Conservation (phyloP, 768 basidiomycete genomes). For the Suillus variegatus region DNA sequence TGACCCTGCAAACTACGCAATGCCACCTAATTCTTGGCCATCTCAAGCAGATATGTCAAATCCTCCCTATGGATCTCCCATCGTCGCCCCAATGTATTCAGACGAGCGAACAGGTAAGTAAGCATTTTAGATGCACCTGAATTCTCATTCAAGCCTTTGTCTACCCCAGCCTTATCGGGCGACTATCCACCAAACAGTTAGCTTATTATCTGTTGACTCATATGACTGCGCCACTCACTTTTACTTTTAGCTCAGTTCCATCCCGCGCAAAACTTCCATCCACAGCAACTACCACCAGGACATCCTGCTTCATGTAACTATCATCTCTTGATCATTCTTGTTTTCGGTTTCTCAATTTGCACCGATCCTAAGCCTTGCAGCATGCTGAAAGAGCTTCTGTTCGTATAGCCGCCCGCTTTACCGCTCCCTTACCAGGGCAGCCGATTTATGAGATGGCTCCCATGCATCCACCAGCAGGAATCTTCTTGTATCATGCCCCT, state of each 20-base stretch:
- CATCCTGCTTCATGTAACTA: slow-evolving; percentile 34
- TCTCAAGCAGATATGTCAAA: slow-evolving; percentile 32
- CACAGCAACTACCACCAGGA: slow-evolving; percentile 27
- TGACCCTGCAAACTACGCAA: slow-evolving; percentile 29
- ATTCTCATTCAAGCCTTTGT: slow-evolving; percentile 18
- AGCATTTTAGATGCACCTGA: slow-evolving; percentile 9
- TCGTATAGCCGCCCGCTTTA: slow-evolving; percentile 56
- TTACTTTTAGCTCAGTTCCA: slow-evolving; percentile 33
- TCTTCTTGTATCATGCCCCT: slow-evolving; percentile 32
- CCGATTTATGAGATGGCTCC: slow-evolving; percentile 35
- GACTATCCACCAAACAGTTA: slow-evolving; percentile 45
- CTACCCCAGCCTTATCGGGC: slow-evolving; percentile 40
- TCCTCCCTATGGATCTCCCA: slow-evolving; percentile 45
- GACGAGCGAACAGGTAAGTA: slow-evolving; percentile 59
- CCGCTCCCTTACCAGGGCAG: slow-evolving; percentile 32
- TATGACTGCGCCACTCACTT: slow-evolving; percentile 19
- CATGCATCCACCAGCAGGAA: slow-evolving; percentile 29
- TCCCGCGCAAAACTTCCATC: slow-evolving; percentile 34
- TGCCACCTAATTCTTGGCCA: slow-evolving; percentile 35
- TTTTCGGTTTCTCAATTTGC: slow-evolving; percentile 21
- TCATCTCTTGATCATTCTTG: slow-evolving; percentile 22
- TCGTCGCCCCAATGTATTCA: slow-evolving; percentile 50
- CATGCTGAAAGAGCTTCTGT: slow-evolving; percentile 54
- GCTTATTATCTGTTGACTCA: slow-evolving; percentile 9
- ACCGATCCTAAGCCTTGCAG: slow-evolving; percentile 48